phyloP scores from a whole-genome alignment of 306 rosid genomes.

The Cucumis cinereus region DNA sequence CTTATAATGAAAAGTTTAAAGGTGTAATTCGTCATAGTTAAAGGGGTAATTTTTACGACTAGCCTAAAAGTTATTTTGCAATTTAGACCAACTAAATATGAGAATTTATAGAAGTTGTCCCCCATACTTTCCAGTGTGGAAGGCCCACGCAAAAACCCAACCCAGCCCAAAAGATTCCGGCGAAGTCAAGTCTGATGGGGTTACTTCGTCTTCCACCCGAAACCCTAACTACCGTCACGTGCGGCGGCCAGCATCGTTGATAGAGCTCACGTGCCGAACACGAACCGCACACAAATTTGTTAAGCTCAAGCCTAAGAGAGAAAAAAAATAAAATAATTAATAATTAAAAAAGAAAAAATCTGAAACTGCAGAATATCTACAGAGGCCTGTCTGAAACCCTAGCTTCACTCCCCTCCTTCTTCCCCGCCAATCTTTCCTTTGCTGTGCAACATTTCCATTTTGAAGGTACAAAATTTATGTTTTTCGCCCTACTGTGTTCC shows the following conservation, averaged over 20 bases:
- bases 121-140: background rate
- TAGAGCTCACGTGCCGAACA: constrained; percentile 5
- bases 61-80: too few species aligned
- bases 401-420: background rate
- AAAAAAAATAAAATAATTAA: background rate
- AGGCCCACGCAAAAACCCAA: background rate
- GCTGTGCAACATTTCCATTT: background rate
- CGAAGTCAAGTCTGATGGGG: background rate
- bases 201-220: background rate
- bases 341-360: background rate
- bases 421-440: constrained; percentile 2
- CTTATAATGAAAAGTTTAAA: too few species aligned
- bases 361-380: background rate
- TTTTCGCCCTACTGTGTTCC: background rate
- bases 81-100: too few species aligned
- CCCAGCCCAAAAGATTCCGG: background rate
- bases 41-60: too few species aligned
- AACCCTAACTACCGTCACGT: constrained; percentile 6
- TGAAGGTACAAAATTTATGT: background rate
- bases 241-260: background rate
- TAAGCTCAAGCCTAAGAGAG: background rate
- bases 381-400: constrained; percentile 3
- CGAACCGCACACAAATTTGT: background rate
- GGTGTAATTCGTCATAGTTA: too few species aligned
- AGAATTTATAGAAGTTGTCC: too few species aligned